Conservation (phyloP, 768 basidiomycete genomes). For the Pleurotus djamor region DNA sequence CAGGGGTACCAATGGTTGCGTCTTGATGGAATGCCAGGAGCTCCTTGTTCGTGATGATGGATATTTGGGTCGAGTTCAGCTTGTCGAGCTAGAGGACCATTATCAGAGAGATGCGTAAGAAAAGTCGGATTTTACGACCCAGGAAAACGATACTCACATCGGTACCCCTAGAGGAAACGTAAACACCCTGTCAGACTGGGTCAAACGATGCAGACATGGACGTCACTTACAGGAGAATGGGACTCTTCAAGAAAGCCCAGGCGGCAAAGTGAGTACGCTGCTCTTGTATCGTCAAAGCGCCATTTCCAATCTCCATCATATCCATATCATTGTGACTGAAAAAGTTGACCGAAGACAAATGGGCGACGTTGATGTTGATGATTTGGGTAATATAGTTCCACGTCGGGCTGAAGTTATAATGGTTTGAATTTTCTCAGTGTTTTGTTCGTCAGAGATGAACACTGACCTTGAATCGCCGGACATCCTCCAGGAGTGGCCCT, state of each 20-base stretch:
- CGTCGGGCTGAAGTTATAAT: constrained; percentile 36
- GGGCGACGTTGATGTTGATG: constrained; percentile 38
- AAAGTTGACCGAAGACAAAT: constrained; percentile 41
- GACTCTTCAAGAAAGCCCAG: constrained; percentile 58
- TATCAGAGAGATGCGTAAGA: neutral
- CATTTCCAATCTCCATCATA: constrained; percentile 57
- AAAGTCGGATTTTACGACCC: neutral
- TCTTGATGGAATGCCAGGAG: constrained; percentile 58
- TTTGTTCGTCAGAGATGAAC: no score
- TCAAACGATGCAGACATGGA: constrained; percentile 9
- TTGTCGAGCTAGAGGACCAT: constrained; percentile 43
- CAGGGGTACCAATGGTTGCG: constrained; percentile 38
- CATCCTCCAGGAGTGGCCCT: constrained; percentile 58
- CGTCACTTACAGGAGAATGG: constrained; percentile 40
- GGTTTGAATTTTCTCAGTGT: no score
- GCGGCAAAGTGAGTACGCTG: constrained; percentile 57
- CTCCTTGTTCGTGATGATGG: constrained; percentile 49
- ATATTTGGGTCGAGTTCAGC: constrained; percentile 37
- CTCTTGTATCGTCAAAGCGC: constrained; percentile 43
- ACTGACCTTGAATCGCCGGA: constrained; percentile 41
- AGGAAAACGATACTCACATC: constrained; percentile 22
- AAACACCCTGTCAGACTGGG: neutral
- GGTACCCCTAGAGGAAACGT: constrained; percentile 32
- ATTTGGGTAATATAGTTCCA: constrained; percentile 50
- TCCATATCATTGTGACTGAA: constrained; percentile 58